Evolutionary conservation across 2,329 filamentous ascomycete species (phyloP).

Genomic region (Nakataea oryzae): DNA sequence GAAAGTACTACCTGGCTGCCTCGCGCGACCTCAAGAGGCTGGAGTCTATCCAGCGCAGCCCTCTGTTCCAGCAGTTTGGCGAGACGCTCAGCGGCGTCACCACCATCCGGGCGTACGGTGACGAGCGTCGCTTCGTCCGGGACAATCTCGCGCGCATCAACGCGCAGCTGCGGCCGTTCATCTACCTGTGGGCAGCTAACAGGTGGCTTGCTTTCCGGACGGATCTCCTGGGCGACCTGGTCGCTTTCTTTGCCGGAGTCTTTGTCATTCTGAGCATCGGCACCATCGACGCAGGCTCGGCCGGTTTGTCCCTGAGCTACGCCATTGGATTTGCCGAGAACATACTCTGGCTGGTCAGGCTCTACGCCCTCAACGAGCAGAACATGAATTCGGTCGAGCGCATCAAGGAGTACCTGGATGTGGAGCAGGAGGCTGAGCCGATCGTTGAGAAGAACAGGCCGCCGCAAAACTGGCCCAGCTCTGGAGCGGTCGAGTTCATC

Average conservation of each 20-base stretch:
- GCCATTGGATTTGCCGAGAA: conserved; percentile 96
- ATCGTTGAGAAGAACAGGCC: conserved; percentile 73
- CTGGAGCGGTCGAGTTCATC: conserved; percentile 79
- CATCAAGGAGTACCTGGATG: conserved; percentile 92
- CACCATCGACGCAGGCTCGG: conserved; percentile 78
- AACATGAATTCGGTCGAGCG: conserved; percentile 99
- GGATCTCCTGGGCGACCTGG: conserved; percentile 80
- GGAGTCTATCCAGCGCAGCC: conserved; percentile 88
- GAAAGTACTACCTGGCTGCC: conserved; percentile 78
- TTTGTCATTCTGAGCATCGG: conserved; percentile 83
- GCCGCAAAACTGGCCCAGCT: conserved; percentile 69
- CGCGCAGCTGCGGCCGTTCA: conserved; percentile 83
- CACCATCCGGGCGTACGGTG: conserved; percentile 92
- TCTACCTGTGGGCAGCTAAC: conserved; percentile 94
- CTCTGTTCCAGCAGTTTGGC: conserved; percentile 94
- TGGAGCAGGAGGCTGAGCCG: conserved; percentile 81
- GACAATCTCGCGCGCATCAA: conserved; percentile 87
- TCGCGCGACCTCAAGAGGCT: conserved; percentile 94
- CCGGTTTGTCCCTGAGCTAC: conserved; percentile 89
- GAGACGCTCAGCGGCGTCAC: conserved; percentile 92
- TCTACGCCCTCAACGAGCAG: conserved; percentile 93
- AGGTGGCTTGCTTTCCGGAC: conserved; percentile 92
- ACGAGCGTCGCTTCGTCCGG: conserved; percentile 83
- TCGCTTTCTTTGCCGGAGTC: conserved; percentile 85
- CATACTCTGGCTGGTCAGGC: conserved; percentile 86